Percentiles rank a stretch among this genome's conserved stretches.
Evolutionary conservation across 1,284 basidiomycete species (phyloP).

Genomic region (Leccinum variabile): DNA sequence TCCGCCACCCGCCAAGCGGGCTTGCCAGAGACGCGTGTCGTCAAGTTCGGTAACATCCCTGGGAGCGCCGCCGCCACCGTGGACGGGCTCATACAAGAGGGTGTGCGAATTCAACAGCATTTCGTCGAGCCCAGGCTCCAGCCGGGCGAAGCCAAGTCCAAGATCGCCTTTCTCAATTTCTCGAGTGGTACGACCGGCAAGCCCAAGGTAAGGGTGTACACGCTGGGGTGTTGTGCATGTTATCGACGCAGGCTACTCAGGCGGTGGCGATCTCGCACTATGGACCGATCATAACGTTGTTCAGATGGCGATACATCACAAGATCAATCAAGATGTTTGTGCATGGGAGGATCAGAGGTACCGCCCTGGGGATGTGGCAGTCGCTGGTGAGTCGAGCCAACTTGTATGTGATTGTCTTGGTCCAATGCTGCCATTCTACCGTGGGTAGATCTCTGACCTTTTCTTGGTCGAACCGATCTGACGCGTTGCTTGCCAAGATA

Average conservation of each 20-base stretch:
- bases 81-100: constrained; percentile 41
- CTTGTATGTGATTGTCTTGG: not conserved
- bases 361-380: constrained; percentile 54
- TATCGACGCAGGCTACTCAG: constrained; percentile 28
- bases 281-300: constrained; percentile 55
- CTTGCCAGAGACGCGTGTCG: constrained; percentile 50
- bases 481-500: constrained; percentile 47
- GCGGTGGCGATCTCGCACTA: constrained; percentile 68
- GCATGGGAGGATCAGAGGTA: constrained; percentile 42
- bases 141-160: constrained; percentile 66
- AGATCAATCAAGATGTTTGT: constrained; percentile 41
- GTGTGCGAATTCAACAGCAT: constrained; percentile 33
- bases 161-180: constrained; percentile 73
- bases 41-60: constrained; percentile 46
- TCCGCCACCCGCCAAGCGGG: constrained; percentile 55
- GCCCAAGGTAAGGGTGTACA: constrained; percentile 48
- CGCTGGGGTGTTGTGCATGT: not conserved
- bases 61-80: constrained; percentile 34
- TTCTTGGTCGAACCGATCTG: constrained; percentile 15
- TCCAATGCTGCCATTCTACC: constrained; percentile 38
- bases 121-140: constrained; percentile 47
- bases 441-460: constrained; percentile 27
- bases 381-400: constrained; percentile 43
- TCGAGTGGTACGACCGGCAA: constrained; percentile 71
- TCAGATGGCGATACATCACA: constrained; percentile 50